These are phyloP conservation scores for Tetrahymena borealis DNA, from an alignment of 73 alveolate species.

Conservation along the genomic window DNA sequence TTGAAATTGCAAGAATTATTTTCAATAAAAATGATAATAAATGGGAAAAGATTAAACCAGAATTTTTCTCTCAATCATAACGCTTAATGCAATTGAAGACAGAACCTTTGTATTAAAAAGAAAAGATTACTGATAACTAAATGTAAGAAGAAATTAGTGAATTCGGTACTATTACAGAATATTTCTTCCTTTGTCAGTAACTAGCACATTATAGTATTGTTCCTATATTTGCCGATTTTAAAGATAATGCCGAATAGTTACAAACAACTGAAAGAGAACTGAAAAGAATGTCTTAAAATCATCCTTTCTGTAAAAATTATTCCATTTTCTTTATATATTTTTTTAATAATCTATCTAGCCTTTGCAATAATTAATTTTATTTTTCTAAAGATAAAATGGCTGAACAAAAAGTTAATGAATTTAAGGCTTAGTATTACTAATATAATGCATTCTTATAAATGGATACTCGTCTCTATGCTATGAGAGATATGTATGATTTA, in stretches of 20 bases:
- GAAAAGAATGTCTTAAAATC: slow-evolving; percentile 16
- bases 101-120: not conserved
- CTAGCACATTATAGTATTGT: slow-evolving; percentile 53
- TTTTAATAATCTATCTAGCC: slow-evolving; percentile 44
- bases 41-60: not conserved
- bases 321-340: slow-evolving; percentile 15
- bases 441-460: not conserved
- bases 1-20: not conserved
- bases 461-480: not conserved
- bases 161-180: slow-evolving; percentile 66
- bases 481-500: not conserved
- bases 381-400: slow-evolving; percentile 15
- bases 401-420: not conserved
- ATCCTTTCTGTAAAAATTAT: slow-evolving; percentile 20
- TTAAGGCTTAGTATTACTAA: not conserved
- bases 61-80: not conserved
- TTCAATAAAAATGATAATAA: not conserved
- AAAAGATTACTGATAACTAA: not conserved
- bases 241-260: slow-evolving; percentile 40
- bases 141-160: slow-evolving; percentile 16
- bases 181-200: slow-evolving; percentile 48
- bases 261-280: slow-evolving; percentile 42
- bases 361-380: slow-evolving; percentile 20
- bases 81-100: not conserved
- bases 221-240: slow-evolving; percentile 36